Evolutionary conservation across 2,329 filamentous ascomycete species (phyloP), one percentile per base, ranked within the genome.

Genomic region (Diaporthe citrichinensis): DNA sequence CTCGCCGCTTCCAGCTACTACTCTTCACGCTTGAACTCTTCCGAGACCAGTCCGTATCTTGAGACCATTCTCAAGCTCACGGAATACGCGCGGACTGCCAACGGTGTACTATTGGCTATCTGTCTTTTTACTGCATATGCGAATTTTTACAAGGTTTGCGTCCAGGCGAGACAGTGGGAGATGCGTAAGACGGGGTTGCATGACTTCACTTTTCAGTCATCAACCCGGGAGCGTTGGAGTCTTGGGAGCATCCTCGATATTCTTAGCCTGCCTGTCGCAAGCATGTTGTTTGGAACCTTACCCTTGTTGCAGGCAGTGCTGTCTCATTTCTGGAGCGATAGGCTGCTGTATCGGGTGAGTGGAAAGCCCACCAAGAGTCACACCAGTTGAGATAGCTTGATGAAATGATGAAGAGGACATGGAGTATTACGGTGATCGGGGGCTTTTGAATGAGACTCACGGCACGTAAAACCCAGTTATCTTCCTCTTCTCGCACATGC

Each of bases 151-250:
- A 58, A 71, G 15, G 51, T 20, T n/a, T 71, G 51, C 10, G 51
- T 71, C 15, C n/a, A 71, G 51, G 12, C 36, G 4, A 71, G 36
- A 28, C 17, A 71, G 15, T 71, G 68, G 68, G 68, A 71, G 25
- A 71, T 71, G 68, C 51, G 25, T 17, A 44, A 58, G 68, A 36
- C 68, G 8, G 68, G 68, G 2, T 34, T 71, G 53, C 68, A 71
- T 14, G 68, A 71, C 3, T 71, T 71, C 36, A 3, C 68, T n/a
- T 46, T 58, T 36, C 25, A 34, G 2, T 25, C 53, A 12, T 34
- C 49, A 17, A n/a, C 14, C 3, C 17, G 34, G 58, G 51, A 28
- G 17, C 53, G 68, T n/a, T 71, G 68, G 68, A 58, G 34, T 15
- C 36, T 58, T 25, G 25, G 36, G 12, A 41, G 17, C 23, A 58